Evolutionary conservation across 495 filamentous ascomycete species (phyloP).

Genomic region (Neurospora sublineolata): DNA sequence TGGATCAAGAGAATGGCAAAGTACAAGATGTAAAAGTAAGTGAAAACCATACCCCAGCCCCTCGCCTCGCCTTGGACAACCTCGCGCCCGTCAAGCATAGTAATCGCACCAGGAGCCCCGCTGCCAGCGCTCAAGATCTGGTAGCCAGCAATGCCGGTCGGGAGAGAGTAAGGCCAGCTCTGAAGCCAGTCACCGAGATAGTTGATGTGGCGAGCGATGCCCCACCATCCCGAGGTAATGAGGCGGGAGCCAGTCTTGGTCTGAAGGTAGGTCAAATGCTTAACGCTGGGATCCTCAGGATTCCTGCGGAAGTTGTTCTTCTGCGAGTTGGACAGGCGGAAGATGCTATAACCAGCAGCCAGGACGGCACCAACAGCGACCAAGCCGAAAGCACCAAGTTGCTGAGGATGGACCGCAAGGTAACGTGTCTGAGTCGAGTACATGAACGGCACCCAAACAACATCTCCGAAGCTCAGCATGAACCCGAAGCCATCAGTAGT

Average conservation of each 20-base stretch:
- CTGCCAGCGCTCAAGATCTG: conserved; percentile 43
- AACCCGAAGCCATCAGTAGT: conserved; percentile 90
- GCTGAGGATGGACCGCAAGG: conserved; percentile 67
- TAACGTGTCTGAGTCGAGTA: conserved; percentile 86
- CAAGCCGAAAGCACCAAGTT: conserved; percentile 56
- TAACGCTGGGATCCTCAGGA: conserved; percentile 68
- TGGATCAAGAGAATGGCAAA: conserved; percentile 85
- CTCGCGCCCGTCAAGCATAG: conserved; percentile 46
- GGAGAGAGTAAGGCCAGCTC: conserved; percentile 83
- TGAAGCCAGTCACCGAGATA: conserved; percentile 97
- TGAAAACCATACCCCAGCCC: conserved; percentile 77
- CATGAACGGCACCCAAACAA: conserved; percentile 86
- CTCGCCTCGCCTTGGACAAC: conserved; percentile 59
- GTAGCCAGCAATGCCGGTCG: conserved; percentile 80
- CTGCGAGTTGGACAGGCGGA: conserved; percentile 82
- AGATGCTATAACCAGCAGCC: conserved; percentile 68
- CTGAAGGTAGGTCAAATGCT: conserved; percentile 76
- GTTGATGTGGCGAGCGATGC: conserved; percentile 83
- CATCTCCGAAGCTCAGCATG: conserved; percentile 92
- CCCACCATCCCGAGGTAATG: conserved; percentile 91
- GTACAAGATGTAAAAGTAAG: conserved; percentile 92
- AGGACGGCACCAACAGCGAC: conserved; percentile 52
- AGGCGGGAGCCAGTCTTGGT: conserved; percentile 73
- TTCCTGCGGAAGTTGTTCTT: conserved; percentile 91
- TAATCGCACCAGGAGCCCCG: conserved; percentile 33